Conservation (phyloP, 345 rosid species). For the Pelargonium nanum region DNA sequence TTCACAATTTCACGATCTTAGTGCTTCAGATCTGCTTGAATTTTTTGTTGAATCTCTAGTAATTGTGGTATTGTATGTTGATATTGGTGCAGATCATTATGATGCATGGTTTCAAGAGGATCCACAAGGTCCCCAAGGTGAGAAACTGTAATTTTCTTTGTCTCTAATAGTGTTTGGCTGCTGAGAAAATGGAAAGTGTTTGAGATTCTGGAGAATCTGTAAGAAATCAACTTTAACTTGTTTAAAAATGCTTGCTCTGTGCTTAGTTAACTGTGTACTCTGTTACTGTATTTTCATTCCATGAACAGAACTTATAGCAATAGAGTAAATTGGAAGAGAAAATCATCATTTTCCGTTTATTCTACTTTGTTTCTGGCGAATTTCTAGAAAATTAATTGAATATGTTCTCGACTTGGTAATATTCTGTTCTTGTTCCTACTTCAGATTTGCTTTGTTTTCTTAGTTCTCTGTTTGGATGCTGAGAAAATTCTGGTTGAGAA, state of each 20-base stretch:
- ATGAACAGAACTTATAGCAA: too few relatives aligned
- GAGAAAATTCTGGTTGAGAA: neutral
- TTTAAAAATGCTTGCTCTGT: too few relatives aligned
- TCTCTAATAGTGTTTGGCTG: neutral
- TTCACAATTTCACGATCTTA: neutral
- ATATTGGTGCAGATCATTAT: neutral
- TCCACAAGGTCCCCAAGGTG: neutral
- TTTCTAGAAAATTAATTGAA: too few relatives aligned
- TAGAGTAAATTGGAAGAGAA: too few relatives aligned
- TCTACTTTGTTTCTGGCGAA: too few relatives aligned
- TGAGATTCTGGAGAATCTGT: too few relatives aligned
- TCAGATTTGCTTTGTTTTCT: neutral
- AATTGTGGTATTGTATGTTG: too few relatives aligned
- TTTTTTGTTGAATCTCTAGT: too few relatives aligned
- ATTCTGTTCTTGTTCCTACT: neutral
- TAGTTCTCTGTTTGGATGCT: constrained; percentile 3
- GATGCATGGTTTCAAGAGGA: neutral
- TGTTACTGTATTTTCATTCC: too few relatives aligned
- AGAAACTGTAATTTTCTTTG: neutral
- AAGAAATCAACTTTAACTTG: too few relatives aligned
- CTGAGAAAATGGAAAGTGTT: neutral
- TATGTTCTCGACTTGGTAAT: neutral
- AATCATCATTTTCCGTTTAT: too few relatives aligned
- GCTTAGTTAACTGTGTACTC: too few relatives aligned
- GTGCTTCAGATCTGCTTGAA: neutral